A percentile compares a stretch with the other conserved stretches of the same genome.
These are phyloP conservation scores for Annulohypoxylon moriforme DNA, from an alignment of 495 filamentous ascomycete species.

Conservation along the genomic window DNA sequence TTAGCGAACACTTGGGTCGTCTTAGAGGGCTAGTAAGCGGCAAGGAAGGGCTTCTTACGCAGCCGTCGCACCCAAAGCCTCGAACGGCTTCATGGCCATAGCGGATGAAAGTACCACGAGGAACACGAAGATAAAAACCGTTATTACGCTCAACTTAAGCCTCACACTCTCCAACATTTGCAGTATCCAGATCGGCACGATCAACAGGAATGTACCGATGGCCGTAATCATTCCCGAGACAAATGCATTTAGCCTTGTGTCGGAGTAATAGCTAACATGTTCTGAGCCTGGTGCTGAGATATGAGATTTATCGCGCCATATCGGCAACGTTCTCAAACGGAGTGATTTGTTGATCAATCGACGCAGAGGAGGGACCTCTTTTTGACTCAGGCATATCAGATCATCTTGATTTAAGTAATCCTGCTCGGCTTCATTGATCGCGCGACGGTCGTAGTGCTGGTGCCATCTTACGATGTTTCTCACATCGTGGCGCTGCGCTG, in stretches of 20 bases:
- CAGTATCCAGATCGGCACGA: constrained; percentile 22
- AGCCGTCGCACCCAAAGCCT: constrained; percentile 49
- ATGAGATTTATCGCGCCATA: constrained; percentile 25
- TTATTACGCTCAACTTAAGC: constrained; percentile 29
- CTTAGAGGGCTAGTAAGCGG: background rate
- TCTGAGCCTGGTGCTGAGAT: constrained; percentile 26
- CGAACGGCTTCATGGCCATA: constrained; percentile 47
- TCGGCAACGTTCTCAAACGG: constrained; percentile 10
- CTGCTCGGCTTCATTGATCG: constrained; percentile 42
- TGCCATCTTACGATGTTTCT: constrained; percentile 46
- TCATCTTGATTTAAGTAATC: constrained; percentile 45
- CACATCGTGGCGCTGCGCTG: constrained; percentile 21
- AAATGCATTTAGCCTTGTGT: constrained; percentile 42
- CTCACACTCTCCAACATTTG: too few relatives aligned
- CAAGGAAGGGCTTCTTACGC: constrained; percentile 35
- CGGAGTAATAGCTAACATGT: constrained; percentile 34
- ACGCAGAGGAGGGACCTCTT: constrained; percentile 42
- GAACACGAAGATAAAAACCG: constrained; percentile 47
- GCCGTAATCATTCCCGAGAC: constrained; percentile 37
- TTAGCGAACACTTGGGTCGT: background rate
- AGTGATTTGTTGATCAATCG: constrained; percentile 43
- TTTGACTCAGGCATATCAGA: constrained; percentile 42
- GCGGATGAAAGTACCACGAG: constrained; percentile 35
- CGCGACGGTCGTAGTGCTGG: constrained; percentile 31
- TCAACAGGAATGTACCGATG: constrained; percentile 46